Evolutionary conservation across 768 basidiomycete species (phyloP), one percentile per base, ranked within the genome.

Genomic region (button mushroom (Agaricus bisporus)): DNA sequence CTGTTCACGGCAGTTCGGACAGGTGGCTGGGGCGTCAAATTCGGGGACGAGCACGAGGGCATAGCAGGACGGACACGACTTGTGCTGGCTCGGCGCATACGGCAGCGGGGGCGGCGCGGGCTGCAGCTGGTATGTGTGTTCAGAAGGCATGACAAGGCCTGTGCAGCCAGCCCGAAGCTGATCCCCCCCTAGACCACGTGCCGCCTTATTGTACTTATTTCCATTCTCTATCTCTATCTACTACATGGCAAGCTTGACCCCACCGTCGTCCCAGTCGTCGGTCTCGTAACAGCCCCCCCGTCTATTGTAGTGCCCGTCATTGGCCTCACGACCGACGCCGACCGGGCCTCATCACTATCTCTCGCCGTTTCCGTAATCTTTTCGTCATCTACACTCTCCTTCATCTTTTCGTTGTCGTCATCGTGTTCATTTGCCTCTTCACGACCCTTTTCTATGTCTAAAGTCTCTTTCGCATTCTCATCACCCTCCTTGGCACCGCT

Each of bases 111-210:
- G 3, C 32, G 32, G 32, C 32, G 7, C 47, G 22, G 51, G n/a
- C 18, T 14, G 38, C 32, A 18, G 28, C 26, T 52, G 56, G 47
- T 18, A 45, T 22, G 54, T 69, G 62, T 77, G 77, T 67, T 75
- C 76, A 62, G 80, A 70, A 61, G 82, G 81, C 81, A 82, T 82
- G 59, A 56, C 60, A 62, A 55, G 59, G 57, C 2, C 51, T 60
- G 53, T 52, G 55, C 58, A 48, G 55, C 20, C 15, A 26, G 44
- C 15, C 11, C 44, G 28, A 29, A 5, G 11, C 28, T 29, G 28
- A 55, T 55, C 47, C 50, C 36, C 22, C 22, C 22, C 22, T 22
- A 48, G 44, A 55, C 58, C 51, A 58, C 54, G 48, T 47, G 51
- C 46, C 14, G 20, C 12, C 28, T 26, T 39, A 32, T 32, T 29